These are phyloP conservation scores for Mycena indigotica DNA, from an alignment of 768 basidiomycete species.

Conservation along the genomic window DNA sequence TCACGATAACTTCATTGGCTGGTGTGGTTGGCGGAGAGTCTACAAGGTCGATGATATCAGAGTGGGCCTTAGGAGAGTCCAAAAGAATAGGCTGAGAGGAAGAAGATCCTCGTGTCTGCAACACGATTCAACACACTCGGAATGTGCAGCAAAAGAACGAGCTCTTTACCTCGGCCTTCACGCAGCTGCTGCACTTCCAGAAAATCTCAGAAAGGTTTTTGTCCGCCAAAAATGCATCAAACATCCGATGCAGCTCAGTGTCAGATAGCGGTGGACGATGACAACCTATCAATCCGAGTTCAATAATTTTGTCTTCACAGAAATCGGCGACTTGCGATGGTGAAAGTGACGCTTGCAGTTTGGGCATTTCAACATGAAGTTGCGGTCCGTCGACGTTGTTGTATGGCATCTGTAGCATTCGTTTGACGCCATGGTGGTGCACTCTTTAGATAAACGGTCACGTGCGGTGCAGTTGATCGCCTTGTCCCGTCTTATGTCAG, in stretches of 20 bases:
- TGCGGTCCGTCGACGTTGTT: background rate
- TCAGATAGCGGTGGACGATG: background rate
- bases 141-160: too few species aligned
- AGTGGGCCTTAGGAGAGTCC: too few species aligned
- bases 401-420: background rate
- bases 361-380: background rate
- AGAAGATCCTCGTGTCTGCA: background rate
- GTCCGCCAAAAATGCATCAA: background rate
- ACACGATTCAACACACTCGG: background rate
- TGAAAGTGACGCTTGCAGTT: background rate
- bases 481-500: too few species aligned
- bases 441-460: too few species aligned
- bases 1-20: too few species aligned
- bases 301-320: too few species aligned
- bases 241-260: background rate
- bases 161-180: too few species aligned
- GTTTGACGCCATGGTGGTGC: background rate
- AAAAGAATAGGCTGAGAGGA: too few species aligned
- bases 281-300: background rate
- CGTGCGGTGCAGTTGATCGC: background rate
- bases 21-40: too few species aligned
- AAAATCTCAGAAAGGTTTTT: background rate
- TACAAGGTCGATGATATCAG: background rate
- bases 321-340: background rate
- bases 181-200: constrained; percentile 14